Evolutionary conservation across 352 stramenopile species (phyloP), one percentile per base, ranked within the genome.

Genomic region (Phytophthora lateralis): DNA sequence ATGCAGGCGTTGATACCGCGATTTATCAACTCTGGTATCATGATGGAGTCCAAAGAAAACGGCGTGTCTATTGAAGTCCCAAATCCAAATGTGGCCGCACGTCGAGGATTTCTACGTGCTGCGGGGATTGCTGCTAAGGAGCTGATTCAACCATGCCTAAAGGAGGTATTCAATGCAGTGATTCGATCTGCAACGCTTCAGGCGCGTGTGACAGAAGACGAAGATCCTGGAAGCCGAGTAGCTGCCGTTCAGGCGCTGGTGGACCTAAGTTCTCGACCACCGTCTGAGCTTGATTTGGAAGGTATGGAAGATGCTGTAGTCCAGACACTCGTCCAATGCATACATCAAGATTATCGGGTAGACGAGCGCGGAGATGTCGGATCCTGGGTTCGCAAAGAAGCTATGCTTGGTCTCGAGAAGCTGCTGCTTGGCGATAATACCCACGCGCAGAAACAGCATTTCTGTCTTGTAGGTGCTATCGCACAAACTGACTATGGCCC

Each of bases 361-460:
- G 97, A 99, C 76, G 96, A 98, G 74, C 88, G 98, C 39, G 98
- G 98, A 6, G 98, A 99, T 76, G 96, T 99, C 17, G 98, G 98
- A 10, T 99, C 96, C 10, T 99, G 97, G 97, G 96, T 97, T 38
- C 85, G 98, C 35, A 97, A 97, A 62, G 93, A 91, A 63, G 94
- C 97, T 14, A 97, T 99, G 82, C 52, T 94, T 24, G 95, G 87
- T 10, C 71, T 99, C 8, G 80, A 97, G 58, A 71, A 69, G 37
- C 54, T 99, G 12, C 59, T 97, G 32, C 76, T 88, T 18, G 69
- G 71, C 14, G 52, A 78, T 24, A 69, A 34, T 24, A 69, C 60
- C 11, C 51, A 71, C 29, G 56, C 64, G 63, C 44, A 64, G 59
- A 64, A 73, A 55, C 58, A 71, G n/a, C 58, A 77, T 14, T 66